Evolutionary conservation across 768 basidiomycete genomes (phyloP), one percentile per base, ranked within the genome.

Genomic region (Collybia nuda): DNA sequence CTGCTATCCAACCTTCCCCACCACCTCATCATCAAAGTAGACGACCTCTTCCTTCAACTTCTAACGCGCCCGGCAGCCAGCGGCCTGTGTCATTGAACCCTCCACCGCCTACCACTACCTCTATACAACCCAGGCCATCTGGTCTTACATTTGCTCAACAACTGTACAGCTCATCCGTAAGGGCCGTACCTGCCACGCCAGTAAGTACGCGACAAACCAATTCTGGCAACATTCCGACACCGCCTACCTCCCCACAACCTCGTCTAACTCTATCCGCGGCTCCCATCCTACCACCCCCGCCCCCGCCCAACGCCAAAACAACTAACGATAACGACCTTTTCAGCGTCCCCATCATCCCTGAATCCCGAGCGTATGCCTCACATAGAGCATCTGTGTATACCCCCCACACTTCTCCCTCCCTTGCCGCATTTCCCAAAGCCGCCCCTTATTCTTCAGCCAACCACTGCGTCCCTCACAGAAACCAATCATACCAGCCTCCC

Each of bases 121-220:
- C 48, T 29, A 22, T 50, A 26, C 55, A 50, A 28, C 45, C 48
- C 18, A 46, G 44, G 22, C 17, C 44, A 3, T 50, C 55, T 5
- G 40, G 47, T 6, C 48, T 50, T 18, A 52, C 56, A 4, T 50
- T 52, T 14, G 54, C 59, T 19, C 59, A 56, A 46, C 48, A 53
- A 38, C 32, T 60, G 2, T 60, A 61, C n/a, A 55, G 55, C 6
- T 54, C 56, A n/a, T 42, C 53, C 2, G 17, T 40, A 17, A 54
- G 46, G 18, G 17, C 54, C 26, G 23, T 21, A 45, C 11, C 22
- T 47, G 11, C 28, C 54, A 11, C 32, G 32, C 32, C 32, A 9
- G 5, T 32, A 14, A 11, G 32, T 9, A 9, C 32, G 32, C 32
- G 14, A 4, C 32, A 32, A 14, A 32, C 32, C 3, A 14, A 5